phyloP scores from a whole-genome alignment of 257 asterid species.

The Nicotiana undulata region DNA sequence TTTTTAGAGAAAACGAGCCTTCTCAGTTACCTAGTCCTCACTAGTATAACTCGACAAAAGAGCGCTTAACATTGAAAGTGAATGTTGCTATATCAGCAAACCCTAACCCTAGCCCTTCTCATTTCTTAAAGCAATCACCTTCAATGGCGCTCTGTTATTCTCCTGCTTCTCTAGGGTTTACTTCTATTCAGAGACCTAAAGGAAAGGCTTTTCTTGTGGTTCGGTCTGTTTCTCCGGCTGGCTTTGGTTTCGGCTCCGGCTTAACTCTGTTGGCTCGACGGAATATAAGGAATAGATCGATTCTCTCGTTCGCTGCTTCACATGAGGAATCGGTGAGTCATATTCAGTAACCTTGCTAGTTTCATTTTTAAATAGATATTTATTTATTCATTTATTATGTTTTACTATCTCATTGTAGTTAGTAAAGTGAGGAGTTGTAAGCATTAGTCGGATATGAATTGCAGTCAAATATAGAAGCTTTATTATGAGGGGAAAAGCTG shows the following conservation, averaged over 20 bases:
- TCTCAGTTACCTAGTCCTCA: too few species aligned
- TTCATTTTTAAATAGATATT: background rate
- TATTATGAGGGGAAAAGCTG: background rate
- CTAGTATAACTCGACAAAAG: too few species aligned
- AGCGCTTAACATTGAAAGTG: too few species aligned
- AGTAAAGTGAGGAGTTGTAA: background rate
- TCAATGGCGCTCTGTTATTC: background rate
- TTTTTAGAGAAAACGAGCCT: too few species aligned
- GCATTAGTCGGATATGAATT: background rate
- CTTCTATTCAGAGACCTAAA: conserved; percentile 9
- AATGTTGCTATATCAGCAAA: too few species aligned
- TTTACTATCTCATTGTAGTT: background rate
- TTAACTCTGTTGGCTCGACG: background rate
- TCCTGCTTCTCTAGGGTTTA: conserved; percentile 6
- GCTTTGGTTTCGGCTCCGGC: conserved; percentile 16
- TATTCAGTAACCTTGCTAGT: background rate
- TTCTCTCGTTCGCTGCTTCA: conserved; percentile 54
- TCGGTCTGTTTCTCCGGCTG: conserved; percentile 19
- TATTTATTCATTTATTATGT: background rate
- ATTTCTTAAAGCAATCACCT: background rate
- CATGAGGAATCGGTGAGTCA: conserved; percentile 70
- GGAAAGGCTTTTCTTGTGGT: conserved; percentile 9
- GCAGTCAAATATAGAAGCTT: background rate
- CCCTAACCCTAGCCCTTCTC: background rate
- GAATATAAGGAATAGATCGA: conserved; percentile 29